phyloP scores from a whole-genome alignment of 225 moss, liverwort and hornwort species.

The Lunularia cruciata region DNA sequence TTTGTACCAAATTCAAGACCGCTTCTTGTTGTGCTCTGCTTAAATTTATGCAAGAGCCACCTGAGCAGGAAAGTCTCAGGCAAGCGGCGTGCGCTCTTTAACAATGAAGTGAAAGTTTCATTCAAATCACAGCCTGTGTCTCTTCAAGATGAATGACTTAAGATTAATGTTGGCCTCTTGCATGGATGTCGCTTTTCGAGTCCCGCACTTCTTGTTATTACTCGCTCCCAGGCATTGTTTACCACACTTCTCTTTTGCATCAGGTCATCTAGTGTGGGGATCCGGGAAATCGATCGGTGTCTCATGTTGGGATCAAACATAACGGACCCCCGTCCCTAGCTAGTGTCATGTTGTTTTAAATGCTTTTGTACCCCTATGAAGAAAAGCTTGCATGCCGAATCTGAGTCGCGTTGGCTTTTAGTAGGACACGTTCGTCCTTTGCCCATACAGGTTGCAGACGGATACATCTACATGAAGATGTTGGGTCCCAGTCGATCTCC shows the following conservation, averaged over 20 bases:
- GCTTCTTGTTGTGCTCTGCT: neutral
- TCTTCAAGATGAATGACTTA: no score
- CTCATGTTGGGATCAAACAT: no score
- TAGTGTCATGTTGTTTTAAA: no score
- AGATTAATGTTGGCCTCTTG: neutral
- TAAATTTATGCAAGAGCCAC: constrained; percentile 5
- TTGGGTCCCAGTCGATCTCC: no score
- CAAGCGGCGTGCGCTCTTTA: constrained; percentile 15
- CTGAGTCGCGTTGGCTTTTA: no score
- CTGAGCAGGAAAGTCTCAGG: constrained; percentile 23
- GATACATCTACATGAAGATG: no score
- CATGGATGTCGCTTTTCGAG: neutral
- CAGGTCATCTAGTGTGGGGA: neutral
- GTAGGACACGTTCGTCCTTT: no score
- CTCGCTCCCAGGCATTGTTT: neutral
- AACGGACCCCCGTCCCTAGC: no score
- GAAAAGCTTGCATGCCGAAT: no score
- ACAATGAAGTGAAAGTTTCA: constrained; percentile 19
- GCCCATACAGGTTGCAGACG: no score
- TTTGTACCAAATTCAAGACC: constrained; percentile 11
- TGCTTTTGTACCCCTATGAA: no score
- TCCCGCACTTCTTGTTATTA: neutral
- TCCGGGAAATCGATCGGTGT: no score
- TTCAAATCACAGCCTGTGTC: neutral
- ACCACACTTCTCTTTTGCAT: neutral